A percentile compares a stretch with the other conserved stretches of the same genome.
phyloP scores from a whole-genome alignment of 345 rosid species.

The Arabidopsis suecica region DNA sequence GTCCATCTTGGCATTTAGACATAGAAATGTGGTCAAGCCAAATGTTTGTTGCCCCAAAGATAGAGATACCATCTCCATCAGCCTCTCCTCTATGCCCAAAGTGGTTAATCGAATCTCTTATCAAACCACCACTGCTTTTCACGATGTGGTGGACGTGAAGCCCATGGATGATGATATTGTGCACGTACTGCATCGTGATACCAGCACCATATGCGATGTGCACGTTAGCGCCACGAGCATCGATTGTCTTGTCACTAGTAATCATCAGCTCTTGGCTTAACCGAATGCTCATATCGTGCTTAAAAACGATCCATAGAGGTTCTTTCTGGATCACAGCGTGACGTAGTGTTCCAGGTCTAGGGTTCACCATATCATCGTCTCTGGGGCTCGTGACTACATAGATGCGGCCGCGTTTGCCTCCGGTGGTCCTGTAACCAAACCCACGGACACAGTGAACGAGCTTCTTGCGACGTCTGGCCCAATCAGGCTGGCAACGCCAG shows the following conservation, averaged over 20 bases:
- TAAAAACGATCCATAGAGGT: conserved; percentile 73
- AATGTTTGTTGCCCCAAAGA: conserved; percentile 64
- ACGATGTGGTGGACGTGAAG: conserved; percentile 66
- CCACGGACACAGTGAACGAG: conserved; percentile 71
- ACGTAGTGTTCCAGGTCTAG: conserved; percentile 67
- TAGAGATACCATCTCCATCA: conserved; percentile 85
- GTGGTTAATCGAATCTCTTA: conserved; percentile 60
- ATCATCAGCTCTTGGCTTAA: conserved; percentile 69
- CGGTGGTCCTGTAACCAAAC: conserved; percentile 63
- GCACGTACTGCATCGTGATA: conserved; percentile 58
- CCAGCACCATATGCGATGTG: conserved; percentile 74
- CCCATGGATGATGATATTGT: conserved; percentile 74
- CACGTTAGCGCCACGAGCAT: conserved; percentile 71
- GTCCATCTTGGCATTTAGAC: conserved; percentile 69
- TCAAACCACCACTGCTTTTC: conserved; percentile 54
- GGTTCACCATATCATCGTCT: conserved; percentile 63
- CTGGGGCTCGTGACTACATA: conserved; percentile 65
- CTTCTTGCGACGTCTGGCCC: conserved; percentile 64
- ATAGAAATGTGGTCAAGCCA: conserved; percentile 91
- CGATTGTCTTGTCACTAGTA: conserved; percentile 73
- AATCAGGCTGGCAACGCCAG: conserved; percentile 76
- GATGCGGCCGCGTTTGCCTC: conserved; percentile 64
- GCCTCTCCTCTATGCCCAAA: conserved; percentile 58
- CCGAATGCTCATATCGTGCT: conserved; percentile 61
- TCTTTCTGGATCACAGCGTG: conserved; percentile 66